Evolutionary conservation across 192 early-diverging fungal species (phyloP), one percentile per base, ranked within the genome.

Genomic region (Coemansia sp.): DNA sequence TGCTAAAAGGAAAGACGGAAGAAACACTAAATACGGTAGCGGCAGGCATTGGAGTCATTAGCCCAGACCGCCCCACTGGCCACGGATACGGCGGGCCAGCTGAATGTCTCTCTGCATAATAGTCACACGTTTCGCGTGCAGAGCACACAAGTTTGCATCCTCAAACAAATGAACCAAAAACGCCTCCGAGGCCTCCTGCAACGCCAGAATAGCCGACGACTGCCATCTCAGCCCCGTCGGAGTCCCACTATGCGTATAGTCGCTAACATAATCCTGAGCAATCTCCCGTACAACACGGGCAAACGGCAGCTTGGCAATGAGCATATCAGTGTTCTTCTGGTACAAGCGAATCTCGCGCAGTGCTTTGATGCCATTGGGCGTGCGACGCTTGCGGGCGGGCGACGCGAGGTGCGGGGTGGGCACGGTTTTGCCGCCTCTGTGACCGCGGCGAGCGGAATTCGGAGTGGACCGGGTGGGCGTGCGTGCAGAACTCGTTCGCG

Each of bases 101-200:
- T 95, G 92, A 45, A 96, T 94, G 67, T 96, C 94, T 48, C 89
- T 86, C 56, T 91, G 89, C 94, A 94, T 94, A 35, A 96, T 84
- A 4, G 94, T 96, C 8, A 96, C 94, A 6, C 94, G 83, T 70
- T 94, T 94, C n/a, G 93, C 94, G 60, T 96, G 94, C 58, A 96
- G 90, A 0, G 94, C 94, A 57, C 92, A 94, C 23, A 96, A 76
- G 66, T 96, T 96, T 21, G 94, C 88, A 65, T 95, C 94, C 72
- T 96, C 93, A 75, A 93, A 92, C 57, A 93, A 67, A 72, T 91
- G 91, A 5, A 93, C 89, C 73, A 93, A 58, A 67, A 84, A 97
- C 17, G 89, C 89, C 70, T 93, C 93, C 2, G 89, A 72, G 2
- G 90, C 87, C 65, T 93, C 93, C 71, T 93, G 90, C 11, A 92